These are phyloP conservation scores for Xylaria sp. DNA, from an alignment of 2,329 filamentous ascomycete species.

Conservation along the genomic window DNA sequence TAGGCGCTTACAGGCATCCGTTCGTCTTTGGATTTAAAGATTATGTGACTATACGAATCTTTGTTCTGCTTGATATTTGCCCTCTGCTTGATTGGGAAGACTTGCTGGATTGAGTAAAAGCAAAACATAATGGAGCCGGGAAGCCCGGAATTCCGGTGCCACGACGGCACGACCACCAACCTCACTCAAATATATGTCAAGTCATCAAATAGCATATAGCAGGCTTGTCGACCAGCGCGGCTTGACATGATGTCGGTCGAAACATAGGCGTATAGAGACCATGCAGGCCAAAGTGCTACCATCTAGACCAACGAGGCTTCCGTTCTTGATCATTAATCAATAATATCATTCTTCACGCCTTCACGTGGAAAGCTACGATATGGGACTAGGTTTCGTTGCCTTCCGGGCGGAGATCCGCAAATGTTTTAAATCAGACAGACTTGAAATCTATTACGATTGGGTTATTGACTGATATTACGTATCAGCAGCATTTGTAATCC, in stretches of 20 bases:
- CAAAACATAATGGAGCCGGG: background rate
- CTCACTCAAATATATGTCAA: background rate
- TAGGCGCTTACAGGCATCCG: background rate
- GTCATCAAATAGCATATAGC: background rate
- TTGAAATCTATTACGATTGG: background rate
- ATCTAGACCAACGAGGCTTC: background rate
- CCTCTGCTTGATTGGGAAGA: background rate
- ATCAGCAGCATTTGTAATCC: slow-evolving; percentile 15
- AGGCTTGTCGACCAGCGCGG: background rate
- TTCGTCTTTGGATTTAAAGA: background rate
- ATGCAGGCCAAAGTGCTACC: background rate
- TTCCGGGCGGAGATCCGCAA: background rate
- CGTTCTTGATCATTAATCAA: slow-evolving; percentile 8
- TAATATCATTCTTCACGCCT: background rate
- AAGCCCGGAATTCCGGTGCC: slow-evolving; percentile 4
- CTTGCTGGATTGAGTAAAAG: background rate
- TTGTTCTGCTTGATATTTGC: background rate
- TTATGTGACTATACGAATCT: background rate
- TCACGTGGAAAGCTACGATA: background rate
- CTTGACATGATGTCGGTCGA: background rate
- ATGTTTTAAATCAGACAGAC: background rate
- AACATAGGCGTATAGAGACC: background rate
- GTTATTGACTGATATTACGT: background rate
- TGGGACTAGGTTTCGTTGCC: background rate
- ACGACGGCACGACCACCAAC: background rate